Evolutionary conservation across 169 alveolate species (phyloP).

Genomic region (Perkinsus chesapeaki): DNA sequence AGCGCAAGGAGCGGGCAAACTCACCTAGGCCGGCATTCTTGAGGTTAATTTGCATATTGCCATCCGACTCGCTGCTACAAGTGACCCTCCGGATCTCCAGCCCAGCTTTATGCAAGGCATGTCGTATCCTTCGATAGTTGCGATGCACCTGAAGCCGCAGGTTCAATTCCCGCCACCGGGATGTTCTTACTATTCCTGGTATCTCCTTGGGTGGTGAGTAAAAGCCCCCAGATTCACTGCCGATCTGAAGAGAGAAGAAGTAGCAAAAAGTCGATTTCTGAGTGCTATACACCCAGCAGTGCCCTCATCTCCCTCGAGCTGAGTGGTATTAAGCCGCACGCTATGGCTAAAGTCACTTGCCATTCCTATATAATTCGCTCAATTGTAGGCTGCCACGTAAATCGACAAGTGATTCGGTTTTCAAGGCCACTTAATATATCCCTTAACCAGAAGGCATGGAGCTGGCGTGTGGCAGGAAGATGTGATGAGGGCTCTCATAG

Average conservation of each 20-base stretch:
- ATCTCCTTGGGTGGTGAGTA: background rate
- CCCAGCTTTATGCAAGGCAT: background rate
- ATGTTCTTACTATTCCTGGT: background rate
- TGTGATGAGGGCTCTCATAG: too few relatives aligned
- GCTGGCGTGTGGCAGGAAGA: too few relatives aligned
- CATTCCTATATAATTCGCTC: too few relatives aligned
- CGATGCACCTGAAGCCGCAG: background rate
- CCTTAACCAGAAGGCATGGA: too few relatives aligned
- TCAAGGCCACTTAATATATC: too few relatives aligned
- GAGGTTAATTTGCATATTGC: background rate
- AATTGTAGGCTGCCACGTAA: too few relatives aligned
- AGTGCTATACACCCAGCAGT: too few relatives aligned
- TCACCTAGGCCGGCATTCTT: background rate
- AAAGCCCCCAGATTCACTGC: background rate
- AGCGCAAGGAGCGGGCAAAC: background rate
- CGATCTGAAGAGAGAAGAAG: background rate
- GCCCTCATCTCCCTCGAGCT: too few relatives aligned
- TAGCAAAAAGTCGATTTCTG: too few relatives aligned
- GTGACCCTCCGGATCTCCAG: background rate
- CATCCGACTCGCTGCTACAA: background rate
- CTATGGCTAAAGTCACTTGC: too few relatives aligned
- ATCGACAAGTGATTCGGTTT: too few relatives aligned
- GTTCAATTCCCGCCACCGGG: background rate
- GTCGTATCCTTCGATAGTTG: background rate
- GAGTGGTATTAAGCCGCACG: too few relatives aligned